A percentile compares a stretch with the other conserved stretches of the same genome.
Evolutionary conservation across 495 filamentous ascomycete genomes (phyloP).

Genomic region (Penicillium coprophilum): DNA sequence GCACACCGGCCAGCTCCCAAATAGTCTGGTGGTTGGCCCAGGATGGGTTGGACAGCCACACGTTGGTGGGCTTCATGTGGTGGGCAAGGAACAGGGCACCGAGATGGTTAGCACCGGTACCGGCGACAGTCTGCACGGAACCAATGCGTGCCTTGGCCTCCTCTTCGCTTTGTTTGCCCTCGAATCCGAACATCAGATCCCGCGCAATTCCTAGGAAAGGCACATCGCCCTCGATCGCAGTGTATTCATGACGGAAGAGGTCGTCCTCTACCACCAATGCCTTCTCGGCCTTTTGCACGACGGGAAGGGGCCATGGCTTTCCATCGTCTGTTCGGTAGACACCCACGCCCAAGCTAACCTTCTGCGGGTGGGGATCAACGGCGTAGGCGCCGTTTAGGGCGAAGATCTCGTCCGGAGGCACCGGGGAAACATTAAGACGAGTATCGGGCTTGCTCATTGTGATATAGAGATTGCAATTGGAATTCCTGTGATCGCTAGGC

Average conservation of each 20-base stretch:
- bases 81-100: slow-evolving; percentile 79
- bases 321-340: slow-evolving; percentile 55
- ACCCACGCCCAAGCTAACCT: slow-evolving; percentile 50
- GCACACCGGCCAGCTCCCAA: slow-evolving; percentile 46
- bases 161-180: slow-evolving; percentile 29
- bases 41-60: slow-evolving; percentile 51
- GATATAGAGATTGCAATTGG: slow-evolving; percentile 10
- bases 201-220: slow-evolving; percentile 44
- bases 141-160: slow-evolving; percentile 41
- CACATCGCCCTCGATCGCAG: slow-evolving; percentile 48
- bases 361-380: slow-evolving; percentile 43
- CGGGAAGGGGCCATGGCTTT: slow-evolving; percentile 53
- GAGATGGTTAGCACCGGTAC: slow-evolving; percentile 86
- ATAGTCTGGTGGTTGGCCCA: slow-evolving; percentile 53
- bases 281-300: slow-evolving; percentile 47
- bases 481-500: slow-evolving; percentile 2
- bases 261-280: slow-evolving; percentile 39
- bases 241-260: slow-evolving; percentile 48
- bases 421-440: slow-evolving; percentile 36
- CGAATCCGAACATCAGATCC: slow-evolving; percentile 50
- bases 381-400: slow-evolving; percentile 45
- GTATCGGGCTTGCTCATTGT: slow-evolving; percentile 37
- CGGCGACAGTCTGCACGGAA: slow-evolving; percentile 77
- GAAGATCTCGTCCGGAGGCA: slow-evolving; percentile 52
- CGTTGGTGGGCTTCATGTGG: slow-evolving; percentile 46